phyloP scores from a whole-genome alignment of 441 rosid genomes.

The Croton laevigatus region DNA sequence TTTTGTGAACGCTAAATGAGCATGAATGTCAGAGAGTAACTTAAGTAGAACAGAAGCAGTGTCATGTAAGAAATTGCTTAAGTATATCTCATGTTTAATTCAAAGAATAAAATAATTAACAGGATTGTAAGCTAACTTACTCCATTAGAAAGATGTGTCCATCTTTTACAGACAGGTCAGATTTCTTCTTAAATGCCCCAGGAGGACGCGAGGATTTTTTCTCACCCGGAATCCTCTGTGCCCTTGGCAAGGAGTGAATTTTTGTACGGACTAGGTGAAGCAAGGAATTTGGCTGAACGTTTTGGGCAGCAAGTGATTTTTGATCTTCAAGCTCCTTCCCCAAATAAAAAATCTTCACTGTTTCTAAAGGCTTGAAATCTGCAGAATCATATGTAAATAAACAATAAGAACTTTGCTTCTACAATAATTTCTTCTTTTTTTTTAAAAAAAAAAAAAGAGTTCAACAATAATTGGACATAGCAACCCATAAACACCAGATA shows the following conservation, averaged over 20 bases:
- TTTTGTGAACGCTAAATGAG: background rate
- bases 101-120: background rate
- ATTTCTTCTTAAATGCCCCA: slow-evolving; percentile 99
- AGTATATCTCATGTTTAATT: background rate
- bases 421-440: too few species aligned
- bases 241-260: slow-evolving; percentile 78
- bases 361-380: slow-evolving; percentile 93
- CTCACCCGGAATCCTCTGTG: slow-evolving; percentile 89
- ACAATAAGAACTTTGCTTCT: slow-evolving; percentile 23
- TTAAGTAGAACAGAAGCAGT: background rate
- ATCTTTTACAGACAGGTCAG: slow-evolving; percentile 95
- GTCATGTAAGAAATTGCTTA: background rate
- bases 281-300: slow-evolving; percentile 89
- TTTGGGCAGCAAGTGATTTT: slow-evolving; percentile 71
- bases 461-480: slow-evolving; percentile 16
- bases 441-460: too few species aligned
- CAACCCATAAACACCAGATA: background rate
- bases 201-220: slow-evolving; percentile 94
- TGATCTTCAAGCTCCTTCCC: slow-evolving; percentile 96
- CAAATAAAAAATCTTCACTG: slow-evolving; percentile 70
- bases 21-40: background rate
- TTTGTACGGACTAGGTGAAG: slow-evolving; percentile 93
- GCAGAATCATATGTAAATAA: slow-evolving; percentile 18
- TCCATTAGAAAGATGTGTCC: slow-evolving; percentile 96
- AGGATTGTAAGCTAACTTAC: slow-evolving; percentile 45